Percentiles rank a stretch among this genome's conserved stretches.
phyloP scores from a whole-genome alignment of 2,329 filamentous ascomycete genomes.

The Alternaria postmessia region DNA sequence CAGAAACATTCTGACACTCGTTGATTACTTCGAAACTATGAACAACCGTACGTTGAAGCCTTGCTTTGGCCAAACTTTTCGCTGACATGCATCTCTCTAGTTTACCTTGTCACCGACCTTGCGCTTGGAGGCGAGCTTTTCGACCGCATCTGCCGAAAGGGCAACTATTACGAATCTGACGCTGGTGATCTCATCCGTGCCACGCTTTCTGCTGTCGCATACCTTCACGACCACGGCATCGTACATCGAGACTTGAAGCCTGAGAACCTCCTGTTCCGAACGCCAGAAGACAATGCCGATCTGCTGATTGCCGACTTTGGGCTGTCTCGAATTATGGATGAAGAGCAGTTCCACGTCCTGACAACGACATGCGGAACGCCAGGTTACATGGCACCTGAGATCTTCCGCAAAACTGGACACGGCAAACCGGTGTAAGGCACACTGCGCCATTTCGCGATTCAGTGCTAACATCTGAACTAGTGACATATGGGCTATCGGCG shows the following conservation, averaged over 20 bases:
- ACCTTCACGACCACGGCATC: conserved; percentile 97
- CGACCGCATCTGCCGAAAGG: conserved; percentile 97
- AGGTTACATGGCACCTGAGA: conserved; percentile 99
- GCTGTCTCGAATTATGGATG: conserved; percentile 96
- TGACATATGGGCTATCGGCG: conserved; percentile 97
- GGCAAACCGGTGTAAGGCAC: conserved; percentile 83
- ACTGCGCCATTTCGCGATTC: background rate
- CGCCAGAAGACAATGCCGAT: conserved; percentile 96
- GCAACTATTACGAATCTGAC: conserved; percentile 97
- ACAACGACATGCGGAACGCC: conserved; percentile 98
- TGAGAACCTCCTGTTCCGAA: conserved; percentile 95
- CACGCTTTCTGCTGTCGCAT: conserved; percentile 95
- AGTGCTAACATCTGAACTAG: conserved; percentile 50
- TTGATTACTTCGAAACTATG: conserved; percentile 99
- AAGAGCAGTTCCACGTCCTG: conserved; percentile 96
- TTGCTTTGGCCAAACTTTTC: background rate
- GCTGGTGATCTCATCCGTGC: conserved; percentile 94
- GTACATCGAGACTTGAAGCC: conserved; percentile 98
- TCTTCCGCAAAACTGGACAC: conserved; percentile 98
- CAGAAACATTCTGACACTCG: conserved; percentile 95
- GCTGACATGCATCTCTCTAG: conserved; percentile 48
- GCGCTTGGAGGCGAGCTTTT: conserved; percentile 96
- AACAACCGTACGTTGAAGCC: conserved; percentile 76
- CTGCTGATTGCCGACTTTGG: conserved; percentile 97
- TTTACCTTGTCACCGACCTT: conserved; percentile 97